phyloP scores from a whole-genome alignment of 1,284 basidiomycete species.

The Trametes polyzona region DNA sequence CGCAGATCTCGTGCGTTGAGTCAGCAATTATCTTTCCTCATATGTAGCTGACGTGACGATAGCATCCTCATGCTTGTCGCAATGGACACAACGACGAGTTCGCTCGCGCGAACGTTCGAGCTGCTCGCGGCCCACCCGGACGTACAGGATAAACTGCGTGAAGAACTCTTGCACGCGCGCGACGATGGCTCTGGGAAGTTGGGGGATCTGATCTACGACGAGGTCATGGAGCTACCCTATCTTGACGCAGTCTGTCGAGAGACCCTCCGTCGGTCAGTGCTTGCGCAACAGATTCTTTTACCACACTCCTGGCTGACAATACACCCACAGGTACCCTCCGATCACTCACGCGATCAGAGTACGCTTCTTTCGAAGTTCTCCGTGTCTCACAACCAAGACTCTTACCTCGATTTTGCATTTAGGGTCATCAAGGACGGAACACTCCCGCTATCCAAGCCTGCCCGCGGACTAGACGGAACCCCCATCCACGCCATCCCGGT shows the following conservation, averaged over 20 bases:
- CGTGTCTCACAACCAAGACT: too few species aligned
- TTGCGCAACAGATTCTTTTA: too few species aligned
- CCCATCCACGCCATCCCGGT: conserved; percentile 18
- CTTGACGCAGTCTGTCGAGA: conserved; percentile 25
- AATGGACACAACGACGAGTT: conserved; percentile 24
- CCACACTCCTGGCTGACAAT: too few species aligned
- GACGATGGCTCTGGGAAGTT: too few species aligned
- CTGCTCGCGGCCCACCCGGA: conserved; percentile 14
- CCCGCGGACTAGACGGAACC: conserved; percentile 16
- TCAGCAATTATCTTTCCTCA: background rate
- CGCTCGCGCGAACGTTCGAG: conserved; percentile 19
- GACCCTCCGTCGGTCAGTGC: conserved; percentile 22
- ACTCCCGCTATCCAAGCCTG: conserved; percentile 20
- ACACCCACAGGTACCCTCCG: too few species aligned
- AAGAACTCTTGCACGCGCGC: conserved; percentile 13
- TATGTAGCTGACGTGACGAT: conserved; percentile 31
- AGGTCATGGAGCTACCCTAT: conserved; percentile 22
- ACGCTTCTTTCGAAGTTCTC: background rate
- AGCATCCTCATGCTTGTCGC: conserved; percentile 19
- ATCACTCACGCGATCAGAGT: too few species aligned
- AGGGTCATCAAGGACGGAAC: conserved; percentile 15
- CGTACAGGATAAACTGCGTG: conserved; percentile 16
- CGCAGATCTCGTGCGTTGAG: background rate
- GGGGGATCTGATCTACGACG: conserved; percentile 19
- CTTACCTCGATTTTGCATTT: too few species aligned